Base-by-base conservation (phyloP, 2,329 filamentous ascomycete species). In the Davidsoniella australis region DNA sequence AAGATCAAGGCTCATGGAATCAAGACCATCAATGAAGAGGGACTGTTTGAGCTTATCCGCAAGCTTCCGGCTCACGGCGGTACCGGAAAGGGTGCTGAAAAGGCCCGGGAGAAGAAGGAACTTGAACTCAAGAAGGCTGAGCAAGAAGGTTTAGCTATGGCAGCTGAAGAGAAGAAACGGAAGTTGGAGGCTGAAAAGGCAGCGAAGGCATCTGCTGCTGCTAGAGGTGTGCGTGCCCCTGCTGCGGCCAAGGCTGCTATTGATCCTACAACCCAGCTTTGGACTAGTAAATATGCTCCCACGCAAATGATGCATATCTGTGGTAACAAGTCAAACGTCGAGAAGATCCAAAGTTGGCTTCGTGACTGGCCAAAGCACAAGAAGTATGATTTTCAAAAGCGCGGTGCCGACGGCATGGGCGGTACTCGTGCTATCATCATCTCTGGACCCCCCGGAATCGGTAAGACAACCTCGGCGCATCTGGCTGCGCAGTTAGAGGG, bases 381-480 rank as follows among this genome's bases (percentile, higher is more conserved):
- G 51, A 86, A 84, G 60, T 82, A 77, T 53, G 72, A 82, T 47
- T 98, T 98, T 64, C 82, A 87, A 61, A 76, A 80, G 58, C 76
- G 79, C 52, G 91, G 91, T 0, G 73, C 82, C 8, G 88, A 96
- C 63, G 91, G 88, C 1, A 80, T 80, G 61, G 89, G 89, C 33
- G 73, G 73, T 0, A 84, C 82, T 58, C 80, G 91, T 55, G 85
- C 89, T n/a, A 80, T 96, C 56, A 94, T 96, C 61, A 81, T 98
- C 49, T 88, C 93, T 56, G 91, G 91, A 0, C 89, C 91, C 14
- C 91, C 91, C 26, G 91, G 91, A 16, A 94, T 98, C 56, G 91
- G 91, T 57, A 98, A 98, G 66, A 98, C 91, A 2, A 98, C 91
- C 29, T 86, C 93, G 45, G 91, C 91, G 20, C 91, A 98, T 67